A percentile compares a stretch with the other conserved stretches of the same genome.
These are phyloP conservation scores for Beauveria sp. DNA, from an alignment of 2,329 filamentous ascomycete species.

Conservation along the genomic window DNA sequence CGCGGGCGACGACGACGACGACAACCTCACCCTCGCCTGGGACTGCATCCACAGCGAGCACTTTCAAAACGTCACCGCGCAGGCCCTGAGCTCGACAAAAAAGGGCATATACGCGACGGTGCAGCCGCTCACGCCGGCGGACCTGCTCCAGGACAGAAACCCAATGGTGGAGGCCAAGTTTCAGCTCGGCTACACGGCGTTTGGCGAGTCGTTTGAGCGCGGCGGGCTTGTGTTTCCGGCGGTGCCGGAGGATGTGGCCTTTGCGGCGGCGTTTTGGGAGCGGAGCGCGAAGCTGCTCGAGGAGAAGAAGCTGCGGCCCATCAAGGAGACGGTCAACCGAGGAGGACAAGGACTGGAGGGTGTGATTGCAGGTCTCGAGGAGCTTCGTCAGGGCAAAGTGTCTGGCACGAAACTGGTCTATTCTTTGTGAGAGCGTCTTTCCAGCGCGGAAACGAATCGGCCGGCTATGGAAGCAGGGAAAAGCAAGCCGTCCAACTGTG, in stretches of 20 bases:
- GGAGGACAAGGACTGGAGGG: conserved; percentile 25
- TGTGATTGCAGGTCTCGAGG: conserved; percentile 24
- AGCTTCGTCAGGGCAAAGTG: conserved; percentile 24
- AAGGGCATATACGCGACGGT: conserved; percentile 4
- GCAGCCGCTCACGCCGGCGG: not conserved
- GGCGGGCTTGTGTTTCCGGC: conserved; percentile 17
- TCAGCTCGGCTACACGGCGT: conserved; percentile 31
- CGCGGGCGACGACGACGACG: not conserved
- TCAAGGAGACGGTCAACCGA: conserved; percentile 16
- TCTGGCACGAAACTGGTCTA: conserved; percentile 37
- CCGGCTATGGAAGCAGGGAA: not conserved
- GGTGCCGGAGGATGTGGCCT: conserved; percentile 23
- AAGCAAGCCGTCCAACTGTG: not conserved
- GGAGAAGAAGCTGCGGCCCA: conserved; percentile 27
- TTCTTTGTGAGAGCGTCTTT: conserved; percentile 21
- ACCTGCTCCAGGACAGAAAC: not conserved
- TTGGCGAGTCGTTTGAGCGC: conserved; percentile 27
- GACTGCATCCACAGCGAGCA: conserved; percentile 12
- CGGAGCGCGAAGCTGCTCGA: conserved; percentile 24
- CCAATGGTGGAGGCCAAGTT: conserved; percentile 15
- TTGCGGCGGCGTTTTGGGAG: conserved; percentile 29
- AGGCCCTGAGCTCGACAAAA: not conserved
- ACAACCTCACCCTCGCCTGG: not conserved
- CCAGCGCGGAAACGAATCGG: not conserved
- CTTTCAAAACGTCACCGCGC: not conserved